Evolutionary conservation across 352 stramenopile genomes (phyloP).

Genomic region (Saprolegnia diclina): DNA sequence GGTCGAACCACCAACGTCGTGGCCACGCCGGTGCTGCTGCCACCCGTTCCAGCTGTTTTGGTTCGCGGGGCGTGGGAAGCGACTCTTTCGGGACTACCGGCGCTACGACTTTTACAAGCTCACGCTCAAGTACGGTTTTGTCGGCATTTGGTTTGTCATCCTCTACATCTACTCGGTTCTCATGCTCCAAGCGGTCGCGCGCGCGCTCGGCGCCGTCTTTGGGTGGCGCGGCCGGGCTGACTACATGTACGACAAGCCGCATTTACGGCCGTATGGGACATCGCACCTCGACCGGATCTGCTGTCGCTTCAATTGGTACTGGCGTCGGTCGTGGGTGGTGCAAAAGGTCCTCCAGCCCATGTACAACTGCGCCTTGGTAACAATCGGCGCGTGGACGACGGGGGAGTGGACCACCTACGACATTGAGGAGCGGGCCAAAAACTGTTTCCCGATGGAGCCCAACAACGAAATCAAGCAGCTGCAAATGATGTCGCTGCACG

Average conservation of each 20-base stretch:
- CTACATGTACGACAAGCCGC: conserved; percentile 46
- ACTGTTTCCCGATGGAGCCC: conserved; percentile 52
- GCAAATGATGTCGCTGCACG: conserved; percentile 64
- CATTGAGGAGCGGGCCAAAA: conserved; percentile 50
- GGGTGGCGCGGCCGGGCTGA: conserved; percentile 34
- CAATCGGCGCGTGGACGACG: conserved; percentile 44
- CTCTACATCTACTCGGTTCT: conserved; percentile 46
- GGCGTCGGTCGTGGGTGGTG: conserved; percentile 53
- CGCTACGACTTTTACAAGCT: conserved; percentile 32
- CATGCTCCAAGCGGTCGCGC: conserved; percentile 46
- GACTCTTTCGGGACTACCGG: conserved; percentile 43
- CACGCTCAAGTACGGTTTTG: conserved; percentile 38
- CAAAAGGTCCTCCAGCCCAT: conserved; percentile 55
- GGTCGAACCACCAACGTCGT: conserved; percentile 29
- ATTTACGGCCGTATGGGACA: conserved; percentile 32
- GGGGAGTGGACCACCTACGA: conserved; percentile 48
- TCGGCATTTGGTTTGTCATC: conserved; percentile 41
- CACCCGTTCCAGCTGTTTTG: conserved; percentile 4
- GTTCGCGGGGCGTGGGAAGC: conserved; percentile 12
- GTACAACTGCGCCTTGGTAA: conserved; percentile 43
- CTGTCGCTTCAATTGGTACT: conserved; percentile 49
- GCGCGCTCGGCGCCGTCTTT: conserved; percentile 36
- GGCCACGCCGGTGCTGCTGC: conserved; percentile 7
- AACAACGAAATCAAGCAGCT: conserved; percentile 53
- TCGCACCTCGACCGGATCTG: conserved; percentile 42